These are phyloP conservation scores for Psilocybe cubensis DNA, from an alignment of 768 basidiomycete genomes.

Conservation along the genomic window DNA sequence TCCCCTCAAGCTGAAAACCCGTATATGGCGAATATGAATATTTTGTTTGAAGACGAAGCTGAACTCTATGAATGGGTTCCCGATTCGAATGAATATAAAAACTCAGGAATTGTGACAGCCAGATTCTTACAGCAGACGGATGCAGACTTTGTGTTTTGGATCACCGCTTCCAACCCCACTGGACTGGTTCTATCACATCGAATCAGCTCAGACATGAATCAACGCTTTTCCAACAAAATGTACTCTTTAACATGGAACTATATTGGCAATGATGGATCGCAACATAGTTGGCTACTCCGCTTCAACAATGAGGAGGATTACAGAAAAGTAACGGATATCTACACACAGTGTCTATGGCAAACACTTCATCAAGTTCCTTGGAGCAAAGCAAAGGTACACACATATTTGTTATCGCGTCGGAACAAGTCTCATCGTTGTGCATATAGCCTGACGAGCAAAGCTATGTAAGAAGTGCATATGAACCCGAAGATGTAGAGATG, in stretches of 20 bases:
- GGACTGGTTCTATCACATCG: constrained; percentile 62
- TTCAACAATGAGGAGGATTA: constrained; percentile 65
- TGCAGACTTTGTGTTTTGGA: constrained; percentile 57
- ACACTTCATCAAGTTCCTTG: constrained; percentile 71
- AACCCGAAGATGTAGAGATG: constrained; percentile 83
- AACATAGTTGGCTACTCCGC: constrained; percentile 83
- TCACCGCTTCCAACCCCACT: constrained; percentile 55
- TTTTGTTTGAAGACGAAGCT: constrained; percentile 47
- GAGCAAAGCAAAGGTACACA: constrained; percentile 76
- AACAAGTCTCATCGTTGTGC: not conserved
- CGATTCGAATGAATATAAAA: constrained; percentile 49
- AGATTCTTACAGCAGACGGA: constrained; percentile 52
- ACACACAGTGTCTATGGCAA: constrained; percentile 83
- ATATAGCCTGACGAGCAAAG: constrained; percentile 79
- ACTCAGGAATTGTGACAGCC: constrained; percentile 58
- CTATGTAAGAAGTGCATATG: constrained; percentile 79
- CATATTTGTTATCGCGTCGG: not conserved
- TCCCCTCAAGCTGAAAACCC: constrained; percentile 9
- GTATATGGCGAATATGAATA: constrained; percentile 29
- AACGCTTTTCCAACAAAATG: constrained; percentile 62
- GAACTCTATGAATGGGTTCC: constrained; percentile 68
- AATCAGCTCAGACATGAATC: constrained; percentile 72
- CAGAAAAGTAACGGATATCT: constrained; percentile 58
- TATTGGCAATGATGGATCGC: constrained; percentile 49
- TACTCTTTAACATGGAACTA: constrained; percentile 91